These are phyloP conservation scores for Xylaria acuta DNA, from an alignment of 495 filamentous ascomycete species.

Conservation along the genomic window DNA sequence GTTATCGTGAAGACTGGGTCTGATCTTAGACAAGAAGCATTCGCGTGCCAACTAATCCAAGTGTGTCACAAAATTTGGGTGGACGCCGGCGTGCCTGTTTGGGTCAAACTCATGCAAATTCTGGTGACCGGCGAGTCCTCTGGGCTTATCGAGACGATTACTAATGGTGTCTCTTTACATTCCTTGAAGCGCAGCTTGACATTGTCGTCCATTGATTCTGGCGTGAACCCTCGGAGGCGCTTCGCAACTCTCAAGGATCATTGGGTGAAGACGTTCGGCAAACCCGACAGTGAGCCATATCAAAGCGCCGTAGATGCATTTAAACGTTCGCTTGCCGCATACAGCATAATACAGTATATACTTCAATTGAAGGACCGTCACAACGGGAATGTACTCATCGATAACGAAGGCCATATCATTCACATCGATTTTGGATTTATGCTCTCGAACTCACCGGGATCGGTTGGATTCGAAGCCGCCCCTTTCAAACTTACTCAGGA, in stretches of 20 bases:
- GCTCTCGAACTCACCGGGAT: conserved; percentile 78
- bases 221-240: conserved; percentile 67
- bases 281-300: conserved; percentile 65
- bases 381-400: conserved; percentile 80
- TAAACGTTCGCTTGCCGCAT: conserved; percentile 72
- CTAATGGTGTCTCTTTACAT: conserved; percentile 77
- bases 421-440: conserved; percentile 87
- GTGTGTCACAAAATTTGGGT: conserved; percentile 79
- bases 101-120: conserved; percentile 81
- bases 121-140: conserved; percentile 79
- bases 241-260: conserved; percentile 78
- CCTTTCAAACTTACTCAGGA: conserved; percentile 81
- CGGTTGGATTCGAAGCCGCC: conserved; percentile 78
- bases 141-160: conserved; percentile 80
- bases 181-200: conserved; percentile 78
- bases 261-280: conserved; percentile 75
- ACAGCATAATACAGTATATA: conserved; percentile 77
- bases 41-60: conserved; percentile 77
- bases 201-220: conserved; percentile 67
- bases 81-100: conserved; percentile 72
- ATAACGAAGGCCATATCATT: conserved; percentile 79
- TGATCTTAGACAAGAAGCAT: conserved; percentile 77
- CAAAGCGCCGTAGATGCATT: conserved; percentile 71
- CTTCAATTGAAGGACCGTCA: conserved; percentile 81
- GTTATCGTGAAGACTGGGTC: conserved; percentile 83